Evolutionary conservation across 2,329 filamentous ascomycete genomes (phyloP).

Genomic region (Fusarium continuum): DNA sequence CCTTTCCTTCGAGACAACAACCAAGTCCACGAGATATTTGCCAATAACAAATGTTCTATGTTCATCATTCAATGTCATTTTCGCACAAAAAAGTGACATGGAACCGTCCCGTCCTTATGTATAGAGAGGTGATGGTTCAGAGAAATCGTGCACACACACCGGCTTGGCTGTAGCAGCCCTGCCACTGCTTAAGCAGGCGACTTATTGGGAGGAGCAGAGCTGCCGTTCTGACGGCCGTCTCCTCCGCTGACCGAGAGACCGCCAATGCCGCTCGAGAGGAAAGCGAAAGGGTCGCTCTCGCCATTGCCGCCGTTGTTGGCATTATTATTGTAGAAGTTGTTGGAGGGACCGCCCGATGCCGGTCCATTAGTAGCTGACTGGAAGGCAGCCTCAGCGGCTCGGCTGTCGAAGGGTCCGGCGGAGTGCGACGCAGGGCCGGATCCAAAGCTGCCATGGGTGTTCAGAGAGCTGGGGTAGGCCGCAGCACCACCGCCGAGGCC

Average conservation of each 20-base stretch:
- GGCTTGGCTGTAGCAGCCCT: constrained; percentile 34
- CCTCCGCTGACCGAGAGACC: constrained; percentile 75
- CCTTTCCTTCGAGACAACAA: constrained; percentile 53
- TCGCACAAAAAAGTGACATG: constrained; percentile 43
- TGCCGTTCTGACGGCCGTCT: constrained; percentile 71
- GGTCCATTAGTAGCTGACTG: constrained; percentile 85
- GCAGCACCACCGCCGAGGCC: constrained; percentile 78
- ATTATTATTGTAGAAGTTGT: constrained; percentile 60
- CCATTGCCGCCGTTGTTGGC: constrained; percentile 70
- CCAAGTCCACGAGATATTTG: constrained; percentile 55
- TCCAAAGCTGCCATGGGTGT: constrained; percentile 75
- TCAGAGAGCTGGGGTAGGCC: constrained; percentile 79
- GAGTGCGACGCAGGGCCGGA: constrained; percentile 82
- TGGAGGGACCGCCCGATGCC: constrained; percentile 76
- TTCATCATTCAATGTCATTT: constrained; percentile 54
- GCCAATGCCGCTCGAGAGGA: constrained; percentile 78
- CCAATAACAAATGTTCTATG: constrained; percentile 58
- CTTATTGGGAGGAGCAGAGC: constrained; percentile 65
- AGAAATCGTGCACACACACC: constrained; percentile 43
- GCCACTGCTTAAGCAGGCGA: constrained; percentile 61
- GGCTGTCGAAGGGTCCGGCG: constrained; percentile 89
- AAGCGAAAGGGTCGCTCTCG: constrained; percentile 81
- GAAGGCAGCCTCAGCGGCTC: constrained; percentile 93
- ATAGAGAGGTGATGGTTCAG: constrained; percentile 39
- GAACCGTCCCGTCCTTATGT: constrained; percentile 33